A percentile compares a stretch with the other conserved stretches of the same genome.
Evolutionary conservation across 345 rosid genomes (phyloP).

Genomic region (Hevea brasiliensis): DNA sequence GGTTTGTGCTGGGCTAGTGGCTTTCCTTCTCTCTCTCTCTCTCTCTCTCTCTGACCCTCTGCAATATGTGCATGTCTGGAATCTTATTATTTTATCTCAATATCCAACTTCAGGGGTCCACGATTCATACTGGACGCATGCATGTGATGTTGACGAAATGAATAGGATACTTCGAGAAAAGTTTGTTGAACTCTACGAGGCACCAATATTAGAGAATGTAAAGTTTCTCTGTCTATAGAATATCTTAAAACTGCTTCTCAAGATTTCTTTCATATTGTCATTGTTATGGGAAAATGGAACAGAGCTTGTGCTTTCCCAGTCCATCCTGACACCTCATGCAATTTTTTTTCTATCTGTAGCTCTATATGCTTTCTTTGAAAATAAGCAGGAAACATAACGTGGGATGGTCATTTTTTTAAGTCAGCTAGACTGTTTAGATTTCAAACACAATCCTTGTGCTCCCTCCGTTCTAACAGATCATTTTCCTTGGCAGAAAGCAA

Average conservation of each 20-base stretch:
- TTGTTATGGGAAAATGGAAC: no score
- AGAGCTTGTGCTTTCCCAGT: background rate
- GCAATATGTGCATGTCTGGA: constrained; percentile 9
- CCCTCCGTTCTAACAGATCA: background rate
- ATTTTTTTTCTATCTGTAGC: background rate
- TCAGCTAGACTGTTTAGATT: background rate
- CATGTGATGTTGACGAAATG: constrained; percentile 85
- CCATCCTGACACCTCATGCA: background rate
- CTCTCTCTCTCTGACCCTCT: no score
- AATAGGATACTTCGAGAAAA: constrained; percentile 86
- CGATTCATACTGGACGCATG: constrained; percentile 99
- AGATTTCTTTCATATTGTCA: background rate
- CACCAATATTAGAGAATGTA: constrained; percentile 89
- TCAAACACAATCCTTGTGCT: constrained; percentile 2
- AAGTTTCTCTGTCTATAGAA: constrained; percentile 28
- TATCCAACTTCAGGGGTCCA: constrained; percentile 75
- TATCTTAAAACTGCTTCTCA: background rate
- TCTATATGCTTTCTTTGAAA: background rate
- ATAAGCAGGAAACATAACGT: background rate
- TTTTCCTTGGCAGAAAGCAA: background rate
- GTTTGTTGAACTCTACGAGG: constrained; percentile 86
- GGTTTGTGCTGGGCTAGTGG: constrained; percentile 42
- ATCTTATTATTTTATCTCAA: constrained; percentile 19
- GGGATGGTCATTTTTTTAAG: background rate
- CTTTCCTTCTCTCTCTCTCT: constrained; percentile 1